These are phyloP conservation scores for Parasitella parasitica DNA, from an alignment of 371 early-diverging fungal genomes.

Conservation along the genomic window DNA sequence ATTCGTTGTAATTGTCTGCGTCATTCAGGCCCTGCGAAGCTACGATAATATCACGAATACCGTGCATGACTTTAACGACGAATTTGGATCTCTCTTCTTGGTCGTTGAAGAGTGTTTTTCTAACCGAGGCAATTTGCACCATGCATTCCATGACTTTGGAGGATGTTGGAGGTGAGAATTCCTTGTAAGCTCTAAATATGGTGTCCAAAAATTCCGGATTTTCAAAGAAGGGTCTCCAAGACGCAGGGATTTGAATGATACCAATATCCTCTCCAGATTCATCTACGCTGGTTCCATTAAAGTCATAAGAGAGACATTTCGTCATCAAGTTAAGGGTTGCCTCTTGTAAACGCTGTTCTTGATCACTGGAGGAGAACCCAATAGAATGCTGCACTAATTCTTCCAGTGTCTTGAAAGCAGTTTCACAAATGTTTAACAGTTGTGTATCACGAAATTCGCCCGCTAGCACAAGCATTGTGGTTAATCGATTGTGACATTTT, in stretches of 20 bases:
- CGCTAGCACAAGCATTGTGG: constrained; percentile 37
- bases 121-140: constrained; percentile 75
- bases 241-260: constrained; percentile 75
- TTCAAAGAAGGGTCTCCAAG: constrained; percentile 76
- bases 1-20: constrained; percentile 80
- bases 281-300: constrained; percentile 83
- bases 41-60: constrained; percentile 67
- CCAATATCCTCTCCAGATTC: constrained; percentile 85
- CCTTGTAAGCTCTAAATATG: constrained; percentile 74
- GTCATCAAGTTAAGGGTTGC: constrained; percentile 63
- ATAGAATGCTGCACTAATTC: constrained; percentile 44
- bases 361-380: constrained; percentile 44
- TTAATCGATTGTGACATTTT: neutral
- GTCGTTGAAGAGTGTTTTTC: constrained; percentile 78
- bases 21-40: constrained; percentile 68
- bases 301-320: constrained; percentile 82
- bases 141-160: constrained; percentile 80
- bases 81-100: constrained; percentile 71
- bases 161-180: constrained; percentile 54
- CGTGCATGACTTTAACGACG: constrained; percentile 69
- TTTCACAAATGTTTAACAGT: constrained; percentile 70
- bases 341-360: constrained; percentile 59
- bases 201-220: constrained; percentile 65
- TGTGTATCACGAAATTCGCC: constrained; percentile 83
- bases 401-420: constrained; percentile 62